phyloP scores from a whole-genome alignment of 2,329 filamentous ascomycete species.

The Fusarium acutatum region DNA sequence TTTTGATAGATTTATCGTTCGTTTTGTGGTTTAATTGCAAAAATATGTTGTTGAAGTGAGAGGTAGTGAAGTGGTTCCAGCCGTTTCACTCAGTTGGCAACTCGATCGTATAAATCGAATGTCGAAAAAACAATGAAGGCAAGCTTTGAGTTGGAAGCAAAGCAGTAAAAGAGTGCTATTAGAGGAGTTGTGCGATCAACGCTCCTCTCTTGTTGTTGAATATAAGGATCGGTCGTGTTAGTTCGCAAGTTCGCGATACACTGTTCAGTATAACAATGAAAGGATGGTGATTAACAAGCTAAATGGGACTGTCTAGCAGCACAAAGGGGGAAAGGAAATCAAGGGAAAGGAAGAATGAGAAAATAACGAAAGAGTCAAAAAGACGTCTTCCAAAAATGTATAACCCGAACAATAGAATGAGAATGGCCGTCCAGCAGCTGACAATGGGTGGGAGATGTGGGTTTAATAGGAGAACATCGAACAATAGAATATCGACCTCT shows the following conservation, averaged over 20 bases:
- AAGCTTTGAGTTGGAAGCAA: slow-evolving; percentile 16
- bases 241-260: slow-evolving; percentile 25
- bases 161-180: slow-evolving; percentile 32
- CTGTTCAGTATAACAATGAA: slow-evolving; percentile 29
- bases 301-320: slow-evolving; percentile 38
- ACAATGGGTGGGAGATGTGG: slow-evolving; percentile 30
- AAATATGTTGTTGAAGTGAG: slow-evolving; percentile 24
- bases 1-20: slow-evolving; percentile 31
- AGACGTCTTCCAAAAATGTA: slow-evolving; percentile 40
- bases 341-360: slow-evolving; percentile 36
- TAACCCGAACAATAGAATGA: slow-evolving; percentile 40
- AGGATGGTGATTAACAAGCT: slow-evolving; percentile 38
- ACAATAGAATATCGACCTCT: slow-evolving; percentile 33
- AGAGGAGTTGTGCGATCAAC: slow-evolving; percentile 45
- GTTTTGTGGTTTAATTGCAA: slow-evolving; percentile 19
- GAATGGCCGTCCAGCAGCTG: slow-evolving; percentile 38
- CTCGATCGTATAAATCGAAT: slow-evolving; percentile 32
- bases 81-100: slow-evolving; percentile 38
- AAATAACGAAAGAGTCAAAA: slow-evolving; percentile 37
- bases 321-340: slow-evolving; percentile 30
- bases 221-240: slow-evolving; percentile 32
- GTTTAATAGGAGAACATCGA: slow-evolving; percentile 41
- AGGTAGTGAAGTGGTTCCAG: slow-evolving; percentile 43
- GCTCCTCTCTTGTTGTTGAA: slow-evolving; percentile 41
- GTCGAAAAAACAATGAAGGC: slow-evolving; percentile 21